phyloP scores from a whole-genome alignment of 1,284 basidiomycete genomes.

The Phenoliferia sp. region DNA sequence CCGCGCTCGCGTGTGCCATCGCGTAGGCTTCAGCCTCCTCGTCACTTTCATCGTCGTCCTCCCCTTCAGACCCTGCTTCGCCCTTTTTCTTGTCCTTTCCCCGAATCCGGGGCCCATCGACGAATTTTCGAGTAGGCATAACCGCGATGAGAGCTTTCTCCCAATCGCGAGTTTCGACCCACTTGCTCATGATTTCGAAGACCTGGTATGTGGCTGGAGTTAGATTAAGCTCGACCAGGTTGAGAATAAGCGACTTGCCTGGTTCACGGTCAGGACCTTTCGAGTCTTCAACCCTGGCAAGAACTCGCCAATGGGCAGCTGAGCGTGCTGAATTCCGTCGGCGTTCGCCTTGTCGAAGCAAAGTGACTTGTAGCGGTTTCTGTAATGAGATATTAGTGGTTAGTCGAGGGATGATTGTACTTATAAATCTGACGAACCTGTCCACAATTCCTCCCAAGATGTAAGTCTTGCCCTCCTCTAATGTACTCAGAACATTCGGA shows the following conservation, averaged over 20 bases:
- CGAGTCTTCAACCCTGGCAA: constrained; percentile 75
- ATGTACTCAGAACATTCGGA: constrained; percentile 69
- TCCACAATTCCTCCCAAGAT: constrained; percentile 96
- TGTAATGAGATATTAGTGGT: constrained; percentile 46
- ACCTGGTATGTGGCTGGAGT: no score
- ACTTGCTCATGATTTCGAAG: constrained; percentile 86
- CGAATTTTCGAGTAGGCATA: constrained; percentile 84
- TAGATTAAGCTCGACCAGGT: background rate
- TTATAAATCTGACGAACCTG: constrained; percentile 81
- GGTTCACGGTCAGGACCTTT: constrained; percentile 75
- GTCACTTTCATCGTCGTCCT: background rate
- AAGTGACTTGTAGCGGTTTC: constrained; percentile 93
- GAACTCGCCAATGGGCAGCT: constrained; percentile 86
- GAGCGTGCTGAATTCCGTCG: constrained; percentile 73
- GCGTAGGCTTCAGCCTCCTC: constrained; percentile 1
- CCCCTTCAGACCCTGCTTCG: background rate
- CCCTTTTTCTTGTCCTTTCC: background rate
- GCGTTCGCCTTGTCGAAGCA: constrained; percentile 80
- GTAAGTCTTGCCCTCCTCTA: constrained; percentile 76
- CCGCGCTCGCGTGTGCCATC: background rate
- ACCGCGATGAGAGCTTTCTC: constrained; percentile 73
- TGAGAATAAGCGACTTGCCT: no score
- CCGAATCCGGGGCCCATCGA: constrained; percentile 41
- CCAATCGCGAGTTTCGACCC: constrained; percentile 56
- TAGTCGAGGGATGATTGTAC: constrained; percentile 47